Percentiles rank a stretch among this genome's conserved stretches.
Conservation (phyloP, 371 early-diverging fungal genomes). For the Mortierella sp. region DNA sequence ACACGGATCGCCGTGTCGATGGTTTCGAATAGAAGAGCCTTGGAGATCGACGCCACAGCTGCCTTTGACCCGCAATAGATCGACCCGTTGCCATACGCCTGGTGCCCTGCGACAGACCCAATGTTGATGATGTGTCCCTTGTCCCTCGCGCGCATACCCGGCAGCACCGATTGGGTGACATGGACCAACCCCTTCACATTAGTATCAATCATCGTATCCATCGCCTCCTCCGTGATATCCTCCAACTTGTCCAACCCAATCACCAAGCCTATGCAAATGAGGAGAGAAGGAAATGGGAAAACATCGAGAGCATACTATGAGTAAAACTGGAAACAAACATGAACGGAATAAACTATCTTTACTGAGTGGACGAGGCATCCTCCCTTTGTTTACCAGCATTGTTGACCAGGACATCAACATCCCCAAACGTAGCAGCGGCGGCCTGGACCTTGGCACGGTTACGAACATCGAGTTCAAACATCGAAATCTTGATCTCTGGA, state of each 20-base stretch:
- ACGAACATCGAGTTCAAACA: constrained; percentile 83
- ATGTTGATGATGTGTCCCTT: constrained; percentile 92
- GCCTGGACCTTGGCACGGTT: constrained; percentile 68
- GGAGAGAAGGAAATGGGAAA: neutral
- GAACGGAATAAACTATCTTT: neutral
- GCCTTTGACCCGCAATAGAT: constrained; percentile 94
- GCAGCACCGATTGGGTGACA: constrained; percentile 89
- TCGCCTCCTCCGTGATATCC: constrained; percentile 69
- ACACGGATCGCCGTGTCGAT: constrained; percentile 83
- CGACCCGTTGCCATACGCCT: constrained; percentile 82
- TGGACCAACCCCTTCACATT: constrained; percentile 90
- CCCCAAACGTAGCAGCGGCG: constrained; percentile 67
- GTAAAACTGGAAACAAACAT: too few relatives aligned
- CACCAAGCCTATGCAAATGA: constrained; percentile 73
- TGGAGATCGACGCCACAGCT: constrained; percentile 89
- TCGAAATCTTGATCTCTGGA: constrained; percentile 71
- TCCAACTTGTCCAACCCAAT: constrained; percentile 85
- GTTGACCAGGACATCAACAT: constrained; percentile 86
- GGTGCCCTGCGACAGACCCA: constrained; percentile 74
- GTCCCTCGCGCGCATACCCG: constrained; percentile 82
- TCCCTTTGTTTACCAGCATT: constrained; percentile 70
- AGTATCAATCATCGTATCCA: constrained; percentile 90
- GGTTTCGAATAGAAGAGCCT: constrained; percentile 85
- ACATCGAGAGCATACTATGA: neutral
- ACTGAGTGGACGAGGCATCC: neutral